phyloP scores from a whole-genome alignment of 257 asterid species.

The Nicotiana knightiana region DNA sequence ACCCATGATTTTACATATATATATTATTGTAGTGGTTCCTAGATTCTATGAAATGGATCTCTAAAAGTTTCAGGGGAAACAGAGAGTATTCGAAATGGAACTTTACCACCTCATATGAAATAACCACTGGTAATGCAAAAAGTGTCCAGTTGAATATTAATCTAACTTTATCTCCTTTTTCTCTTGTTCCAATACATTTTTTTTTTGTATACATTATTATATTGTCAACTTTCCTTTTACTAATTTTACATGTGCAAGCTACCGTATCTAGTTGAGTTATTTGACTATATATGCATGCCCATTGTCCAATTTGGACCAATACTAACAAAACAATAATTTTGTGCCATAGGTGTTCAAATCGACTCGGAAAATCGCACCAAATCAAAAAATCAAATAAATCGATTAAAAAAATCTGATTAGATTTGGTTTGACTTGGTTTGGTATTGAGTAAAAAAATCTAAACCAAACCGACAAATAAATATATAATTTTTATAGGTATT shows the following conservation, averaged over 20 bases:
- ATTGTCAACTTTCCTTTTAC: neutral
- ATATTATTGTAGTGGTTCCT: neutral
- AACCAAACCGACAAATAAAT: too few relatives aligned
- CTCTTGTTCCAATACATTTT: neutral
- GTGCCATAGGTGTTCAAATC: too few relatives aligned
- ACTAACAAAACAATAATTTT: neutral
- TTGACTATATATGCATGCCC: neutral
- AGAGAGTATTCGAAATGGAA: neutral
- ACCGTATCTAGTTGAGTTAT: neutral
- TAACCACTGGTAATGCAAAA: neutral
- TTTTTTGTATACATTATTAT: too few relatives aligned
- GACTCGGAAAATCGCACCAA: too few relatives aligned
- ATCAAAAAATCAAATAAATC: too few relatives aligned
- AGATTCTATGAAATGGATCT: neutral
- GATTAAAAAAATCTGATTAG: too few relatives aligned
- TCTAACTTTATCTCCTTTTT: too few relatives aligned
- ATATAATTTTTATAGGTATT: too few relatives aligned
- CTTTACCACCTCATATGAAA: neutral
- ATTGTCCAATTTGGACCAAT: neutral
- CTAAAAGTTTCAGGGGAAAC: neutral
- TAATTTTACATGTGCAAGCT: neutral
- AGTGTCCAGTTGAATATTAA: neutral
- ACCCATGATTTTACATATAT: too few relatives aligned
- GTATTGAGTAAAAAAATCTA: too few relatives aligned
- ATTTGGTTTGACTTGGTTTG: too few relatives aligned